These are phyloP conservation scores for Cryphonectria parasitica DNA, from an alignment of 2,329 filamentous ascomycete genomes.

Conservation along the genomic window DNA sequence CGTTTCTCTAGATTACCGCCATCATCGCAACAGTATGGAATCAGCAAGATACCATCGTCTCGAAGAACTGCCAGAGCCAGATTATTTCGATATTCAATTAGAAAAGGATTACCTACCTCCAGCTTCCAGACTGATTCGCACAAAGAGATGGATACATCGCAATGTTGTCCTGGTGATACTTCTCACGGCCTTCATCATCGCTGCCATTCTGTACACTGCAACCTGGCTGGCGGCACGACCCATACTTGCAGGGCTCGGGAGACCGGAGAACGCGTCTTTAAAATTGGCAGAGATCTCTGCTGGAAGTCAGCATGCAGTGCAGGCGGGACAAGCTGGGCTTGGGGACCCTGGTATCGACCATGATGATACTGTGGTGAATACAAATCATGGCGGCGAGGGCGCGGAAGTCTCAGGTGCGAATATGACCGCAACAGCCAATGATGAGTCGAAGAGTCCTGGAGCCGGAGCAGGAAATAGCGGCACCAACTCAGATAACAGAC, in stretches of 20 bases:
- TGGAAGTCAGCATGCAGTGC: background rate
- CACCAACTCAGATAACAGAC: background rate
- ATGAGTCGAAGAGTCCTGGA: background rate
- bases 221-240: constrained; percentile 9
- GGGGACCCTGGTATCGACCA: constrained; percentile 6
- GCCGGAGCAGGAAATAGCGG: background rate
- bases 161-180: constrained; percentile 15
- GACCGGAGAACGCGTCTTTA: constrained; percentile 5
- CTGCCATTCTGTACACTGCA: constrained; percentile 18
- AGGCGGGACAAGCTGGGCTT: constrained; percentile 2
- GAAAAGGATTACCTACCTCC: constrained; percentile 15
- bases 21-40: constrained; percentile 9
- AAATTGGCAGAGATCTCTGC: constrained; percentile 18
- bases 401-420: background rate
- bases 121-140: background rate
- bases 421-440: background rate
- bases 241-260: constrained; percentile 3
- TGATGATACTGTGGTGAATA: too few relatives aligned
- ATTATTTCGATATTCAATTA: constrained; percentile 24
- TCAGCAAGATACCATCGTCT: constrained; percentile 21
- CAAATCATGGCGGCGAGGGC: too few relatives aligned
- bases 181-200: constrained; percentile 20
- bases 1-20: background rate
- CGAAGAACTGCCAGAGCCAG: constrained; percentile 21
- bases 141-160: constrained; percentile 18